Percentiles rank a stretch among this genome's conserved stretches.
Evolutionary conservation across 805 yeast species (phyloP).

Genomic region (Ogataea dorogensis): DNA sequence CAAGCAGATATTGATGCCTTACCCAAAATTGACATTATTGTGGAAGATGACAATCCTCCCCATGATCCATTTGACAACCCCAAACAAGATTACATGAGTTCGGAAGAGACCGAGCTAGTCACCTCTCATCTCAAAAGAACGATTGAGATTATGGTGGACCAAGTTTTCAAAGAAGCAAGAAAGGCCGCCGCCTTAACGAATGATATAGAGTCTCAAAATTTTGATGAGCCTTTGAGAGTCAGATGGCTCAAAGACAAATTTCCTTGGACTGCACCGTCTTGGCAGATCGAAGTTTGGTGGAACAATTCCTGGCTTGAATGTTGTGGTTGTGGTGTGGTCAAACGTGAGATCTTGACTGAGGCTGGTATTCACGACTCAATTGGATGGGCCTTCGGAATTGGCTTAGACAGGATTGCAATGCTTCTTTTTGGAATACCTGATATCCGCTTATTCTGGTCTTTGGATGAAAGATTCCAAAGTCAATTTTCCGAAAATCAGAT

Average conservation of each 20-base stretch:
- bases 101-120: conserved; percentile 64
- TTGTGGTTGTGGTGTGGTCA: conserved; percentile 93
- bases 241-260: conserved; percentile 95
- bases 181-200: conserved; percentile 58
- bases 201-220: conserved; percentile 57
- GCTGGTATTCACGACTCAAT: conserved; percentile 67
- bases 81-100: conserved; percentile 74
- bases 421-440: conserved; percentile 92
- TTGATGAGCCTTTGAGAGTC: conserved; percentile 74
- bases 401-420: conserved; percentile 95
- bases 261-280: conserved; percentile 98
- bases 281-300: conserved; percentile 99
- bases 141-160: conserved; percentile 75
- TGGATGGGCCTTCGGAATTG: conserved; percentile 98
- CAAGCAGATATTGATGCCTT: conserved; percentile 59
- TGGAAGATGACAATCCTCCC: conserved; percentile 68
- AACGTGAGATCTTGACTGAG: conserved; percentile 69
- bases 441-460: conserved; percentile 88
- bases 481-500: conserved; percentile 73
- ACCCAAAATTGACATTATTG: conserved; percentile 67
- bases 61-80: conserved; percentile 63
- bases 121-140: conserved; percentile 82
- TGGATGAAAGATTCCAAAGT: conserved; percentile 67
- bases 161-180: conserved; percentile 73
- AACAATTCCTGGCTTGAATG: conserved; percentile 97